phyloP scores from a whole-genome alignment of 148 eudicot species.

The Vaccinium macrocarpon region DNA sequence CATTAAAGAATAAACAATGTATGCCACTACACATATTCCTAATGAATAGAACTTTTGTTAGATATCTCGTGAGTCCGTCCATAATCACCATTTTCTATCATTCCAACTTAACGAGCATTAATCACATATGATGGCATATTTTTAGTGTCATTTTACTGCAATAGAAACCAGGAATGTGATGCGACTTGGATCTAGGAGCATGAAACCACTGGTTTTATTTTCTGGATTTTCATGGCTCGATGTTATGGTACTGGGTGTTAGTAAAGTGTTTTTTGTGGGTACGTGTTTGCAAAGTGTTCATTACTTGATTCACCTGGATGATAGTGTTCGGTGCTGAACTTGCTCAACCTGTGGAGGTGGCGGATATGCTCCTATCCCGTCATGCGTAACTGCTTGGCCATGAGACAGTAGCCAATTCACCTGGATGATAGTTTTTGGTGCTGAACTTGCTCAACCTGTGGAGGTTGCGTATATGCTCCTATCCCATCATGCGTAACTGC shows the following conservation, averaged over 20 bases:
- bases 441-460: not conserved
- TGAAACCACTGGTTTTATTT: not conserved
- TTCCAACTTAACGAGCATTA: not conserved
- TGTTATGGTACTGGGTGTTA: not conserved
- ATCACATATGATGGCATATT: not conserved
- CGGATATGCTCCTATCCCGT: not conserved
- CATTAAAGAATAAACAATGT: not conserved
- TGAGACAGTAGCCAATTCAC: not conserved
- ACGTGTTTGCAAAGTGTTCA: not conserved
- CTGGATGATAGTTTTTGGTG: not conserved
- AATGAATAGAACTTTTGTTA: not conserved
- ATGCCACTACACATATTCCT: not conserved
- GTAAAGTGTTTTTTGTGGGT: not conserved
- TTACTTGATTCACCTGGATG: not conserved
- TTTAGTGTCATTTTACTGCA: not conserved
- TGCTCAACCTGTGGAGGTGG: not conserved
- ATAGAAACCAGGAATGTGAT: not conserved
- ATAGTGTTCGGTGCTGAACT: not conserved
- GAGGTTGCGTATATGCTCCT: not conserved
- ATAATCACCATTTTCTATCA: not conserved
- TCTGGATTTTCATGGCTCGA: slow-evolving; percentile 1
- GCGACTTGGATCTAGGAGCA: not conserved
- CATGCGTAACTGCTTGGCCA: not conserved
- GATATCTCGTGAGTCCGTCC: not conserved
- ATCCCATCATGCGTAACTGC: not conserved